A percentile compares a stretch with the other conserved stretches of the same genome.
phyloP scores from a whole-genome alignment of 2,329 filamentous ascomycete species.

The Fusarium sp. region DNA sequence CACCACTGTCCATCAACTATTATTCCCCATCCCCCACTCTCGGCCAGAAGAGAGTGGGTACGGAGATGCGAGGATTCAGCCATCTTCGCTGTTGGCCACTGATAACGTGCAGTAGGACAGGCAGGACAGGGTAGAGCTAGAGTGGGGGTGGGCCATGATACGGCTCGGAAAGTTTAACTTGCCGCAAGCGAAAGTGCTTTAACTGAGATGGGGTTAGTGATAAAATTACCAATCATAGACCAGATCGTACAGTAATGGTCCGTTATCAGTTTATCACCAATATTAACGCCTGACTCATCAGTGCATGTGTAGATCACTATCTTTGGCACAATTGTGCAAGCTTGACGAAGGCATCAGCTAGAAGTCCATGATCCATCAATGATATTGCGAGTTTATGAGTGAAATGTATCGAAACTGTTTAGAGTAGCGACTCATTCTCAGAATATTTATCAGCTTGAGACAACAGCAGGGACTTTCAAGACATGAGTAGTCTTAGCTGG shows the following conservation, averaged over 20 bases:
- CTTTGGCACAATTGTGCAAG: too few species aligned
- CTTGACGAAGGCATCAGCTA: not conserved
- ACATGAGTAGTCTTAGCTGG: too few species aligned
- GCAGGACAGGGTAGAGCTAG: not conserved
- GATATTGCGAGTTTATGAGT: too few species aligned
- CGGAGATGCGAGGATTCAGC: not conserved
- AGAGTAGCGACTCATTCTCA: too few species aligned
- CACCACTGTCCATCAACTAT: not conserved
- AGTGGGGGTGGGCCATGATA: not conserved
- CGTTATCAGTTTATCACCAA: too few species aligned
- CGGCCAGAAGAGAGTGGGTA: not conserved
- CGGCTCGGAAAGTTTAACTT: not conserved
- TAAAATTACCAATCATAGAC: not conserved
- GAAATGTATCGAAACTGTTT: too few species aligned
- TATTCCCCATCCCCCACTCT: conserved; percentile 1
- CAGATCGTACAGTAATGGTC: not conserved
- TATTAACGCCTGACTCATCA: not conserved
- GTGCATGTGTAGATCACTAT: not conserved
- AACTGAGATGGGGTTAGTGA: not conserved
- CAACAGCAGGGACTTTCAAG: too few species aligned
- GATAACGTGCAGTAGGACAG: not conserved
- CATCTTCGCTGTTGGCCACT: not conserved
- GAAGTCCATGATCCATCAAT: too few species aligned
- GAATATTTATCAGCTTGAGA: too few species aligned
- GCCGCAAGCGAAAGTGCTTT: not conserved